Percentiles rank a stretch among this genome's conserved stretches.
These are phyloP conservation scores for Karstenula rhodostoma DNA, from an alignment of 2,329 filamentous ascomycete species.

Conservation along the genomic window DNA sequence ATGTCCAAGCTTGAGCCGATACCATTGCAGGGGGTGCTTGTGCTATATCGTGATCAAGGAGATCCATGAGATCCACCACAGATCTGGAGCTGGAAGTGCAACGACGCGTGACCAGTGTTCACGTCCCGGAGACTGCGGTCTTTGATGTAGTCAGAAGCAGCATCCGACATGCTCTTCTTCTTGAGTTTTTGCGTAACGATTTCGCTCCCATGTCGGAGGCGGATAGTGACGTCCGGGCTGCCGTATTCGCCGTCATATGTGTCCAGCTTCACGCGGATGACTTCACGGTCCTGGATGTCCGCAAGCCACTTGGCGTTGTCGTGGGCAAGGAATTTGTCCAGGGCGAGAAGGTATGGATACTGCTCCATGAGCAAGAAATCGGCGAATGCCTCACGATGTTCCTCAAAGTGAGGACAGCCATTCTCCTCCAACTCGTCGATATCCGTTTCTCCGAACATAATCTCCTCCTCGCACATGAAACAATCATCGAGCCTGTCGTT, in stretches of 20 bases:
- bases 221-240: conserved; percentile 7
- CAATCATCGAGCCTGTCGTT: background rate
- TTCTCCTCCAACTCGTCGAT: conserved; percentile 6
- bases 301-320: conserved; percentile 16
- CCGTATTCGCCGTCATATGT: background rate
- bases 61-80: background rate
- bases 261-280: conserved; percentile 6
- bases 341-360: conserved; percentile 10
- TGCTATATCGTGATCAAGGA: background rate
- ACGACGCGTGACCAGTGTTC: background rate
- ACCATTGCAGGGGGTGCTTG: background rate
- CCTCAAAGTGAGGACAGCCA: background rate
- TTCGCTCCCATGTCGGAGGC: background rate
- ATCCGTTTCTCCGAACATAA: background rate
- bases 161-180: background rate
- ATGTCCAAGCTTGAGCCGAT: background rate
- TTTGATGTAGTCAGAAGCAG: background rate
- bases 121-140: background rate
- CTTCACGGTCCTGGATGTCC: background rate
- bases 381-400: background rate
- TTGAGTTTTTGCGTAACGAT: background rate
- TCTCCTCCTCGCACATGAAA: background rate
- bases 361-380: background rate
- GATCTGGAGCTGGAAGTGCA: background rate
- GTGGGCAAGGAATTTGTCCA: conserved; percentile 19